Evolutionary conservation across 2,329 filamentous ascomycete genomes (phyloP), one percentile per base, ranked within the genome.

Genomic region (Monosporascus sp.): DNA sequence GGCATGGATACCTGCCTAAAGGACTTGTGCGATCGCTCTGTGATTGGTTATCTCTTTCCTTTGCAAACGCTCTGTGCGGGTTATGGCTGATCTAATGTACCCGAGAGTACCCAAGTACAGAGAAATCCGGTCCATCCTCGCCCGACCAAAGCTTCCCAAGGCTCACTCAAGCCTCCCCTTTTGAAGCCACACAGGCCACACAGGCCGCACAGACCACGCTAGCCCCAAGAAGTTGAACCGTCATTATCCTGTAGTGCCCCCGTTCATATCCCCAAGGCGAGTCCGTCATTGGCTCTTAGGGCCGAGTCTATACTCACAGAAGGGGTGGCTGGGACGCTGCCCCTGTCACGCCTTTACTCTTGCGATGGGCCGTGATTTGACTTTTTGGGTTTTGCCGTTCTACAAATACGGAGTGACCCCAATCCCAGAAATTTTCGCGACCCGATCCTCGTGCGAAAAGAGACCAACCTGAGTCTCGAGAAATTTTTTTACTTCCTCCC

Each of bases 351-450:
- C 53, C 59, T 53, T 53, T 53, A 51, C 46, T 55, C 52, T 59
- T 54, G 60, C 60, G 62, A 56, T 57, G 57, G 57, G 56, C 60
- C 57, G 63, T 67, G 63, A 64, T 65, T 66, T 63, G 58, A 56
- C 53, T 53, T 51, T 53, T 58, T 58, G 59, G 60, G 60, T 58
- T 59, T 61, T 63, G 63, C 66, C 67, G 64, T 70, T 65, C 66
- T 73, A 74, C 71, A 73, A 73, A 73, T 73, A 73, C 70, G 66
- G 71, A 68, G 67, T 64, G 63, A 67, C 69, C 70, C 70, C 70
- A 64, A 69, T 65, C 63, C 66, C 65, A 65, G 61, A 68, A 66
- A 64, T 68, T 70, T 65, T 69, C 66, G 68, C 65, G 67, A 65
- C 58, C 53, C 55, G 52, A 52, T 52, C 54, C 56, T 56, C 55